Conservation (phyloP, 306 rosid species). For the Potentilla sterilis region DNA sequence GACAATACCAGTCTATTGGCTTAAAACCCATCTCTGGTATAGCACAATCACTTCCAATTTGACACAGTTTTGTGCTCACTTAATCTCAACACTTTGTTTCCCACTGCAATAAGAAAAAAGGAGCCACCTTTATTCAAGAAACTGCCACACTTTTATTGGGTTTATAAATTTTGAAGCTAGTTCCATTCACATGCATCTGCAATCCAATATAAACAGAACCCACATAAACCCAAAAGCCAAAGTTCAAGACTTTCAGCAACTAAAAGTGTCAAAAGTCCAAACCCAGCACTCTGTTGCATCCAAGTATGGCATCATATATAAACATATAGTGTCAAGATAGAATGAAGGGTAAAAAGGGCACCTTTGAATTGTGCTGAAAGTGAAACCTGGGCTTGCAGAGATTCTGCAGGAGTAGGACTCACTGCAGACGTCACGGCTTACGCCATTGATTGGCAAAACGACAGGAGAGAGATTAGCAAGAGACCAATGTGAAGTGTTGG, state of each 20-base stretch:
- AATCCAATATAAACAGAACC: neutral
- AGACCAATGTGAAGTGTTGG: neutral
- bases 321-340: neutral
- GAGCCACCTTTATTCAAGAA: neutral
- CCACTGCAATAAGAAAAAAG: constrained; percentile 8
- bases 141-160: neutral
- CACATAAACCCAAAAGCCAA: constrained; percentile 9
- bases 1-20: constrained; percentile 72
- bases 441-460: constrained; percentile 8
- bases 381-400: neutral
- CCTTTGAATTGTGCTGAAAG: constrained; percentile 1
- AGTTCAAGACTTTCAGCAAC: neutral
- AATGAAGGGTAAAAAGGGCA: neutral
- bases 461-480: neutral
- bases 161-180: neutral
- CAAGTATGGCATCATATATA: neutral
- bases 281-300: constrained; percentile 6
- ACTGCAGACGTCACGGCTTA: constrained; percentile 31
- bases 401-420: neutral
- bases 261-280: neutral
- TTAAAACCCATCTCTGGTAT: constrained; percentile 49
- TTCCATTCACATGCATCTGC: neutral
- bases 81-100: neutral
- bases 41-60: neutral
- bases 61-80: neutral